Evolutionary conservation across 169 alveolate genomes (phyloP).

Genomic region (Fabrea salina): DNA sequence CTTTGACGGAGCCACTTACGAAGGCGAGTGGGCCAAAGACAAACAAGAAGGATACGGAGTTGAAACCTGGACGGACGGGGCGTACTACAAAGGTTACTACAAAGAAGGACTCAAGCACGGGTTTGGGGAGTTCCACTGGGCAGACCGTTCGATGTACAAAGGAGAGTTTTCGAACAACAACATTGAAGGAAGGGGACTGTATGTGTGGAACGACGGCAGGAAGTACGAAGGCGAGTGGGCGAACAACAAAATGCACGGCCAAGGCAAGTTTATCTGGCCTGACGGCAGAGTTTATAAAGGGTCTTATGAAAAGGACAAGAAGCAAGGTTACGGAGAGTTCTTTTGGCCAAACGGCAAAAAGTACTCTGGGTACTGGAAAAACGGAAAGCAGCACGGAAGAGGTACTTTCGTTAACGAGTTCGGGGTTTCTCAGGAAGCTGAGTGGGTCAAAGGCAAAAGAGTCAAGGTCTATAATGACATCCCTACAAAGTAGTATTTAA

Average conservation of each 20-base stretch:
- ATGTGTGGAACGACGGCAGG: conserved; percentile 24
- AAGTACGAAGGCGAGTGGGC: conserved; percentile 75
- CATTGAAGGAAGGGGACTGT: conserved; percentile 25
- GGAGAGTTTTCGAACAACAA: conserved; percentile 24
- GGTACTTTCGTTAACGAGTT: conserved; percentile 55
- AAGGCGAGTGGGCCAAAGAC: conserved; percentile 62
- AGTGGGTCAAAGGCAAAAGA: conserved; percentile 68
- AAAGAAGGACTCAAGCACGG: conserved; percentile 52
- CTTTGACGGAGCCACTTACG: conserved; percentile 86
- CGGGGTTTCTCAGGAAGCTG: conserved; percentile 59
- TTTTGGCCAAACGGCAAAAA: conserved; percentile 85
- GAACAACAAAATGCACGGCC: conserved; percentile 78
- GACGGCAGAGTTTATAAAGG: conserved; percentile 83
- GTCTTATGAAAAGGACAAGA: conserved; percentile 77
- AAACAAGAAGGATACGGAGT: conserved; percentile 64
- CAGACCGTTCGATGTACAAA: conserved; percentile 37
- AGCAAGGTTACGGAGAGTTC: conserved; percentile 85
- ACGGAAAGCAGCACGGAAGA: conserved; percentile 62
- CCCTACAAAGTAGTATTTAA: too few relatives aligned
- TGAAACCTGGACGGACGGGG: conserved; percentile 73
- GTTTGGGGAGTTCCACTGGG: conserved; percentile 39
- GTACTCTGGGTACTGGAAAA: conserved; percentile 71
- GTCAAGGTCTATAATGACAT: too few relatives aligned
- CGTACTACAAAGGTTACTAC: conserved; percentile 65
- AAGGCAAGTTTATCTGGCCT: conserved; percentile 78